Conservation (phyloP, 2,329 filamentous ascomycete species). For the Phoma sp. region DNA sequence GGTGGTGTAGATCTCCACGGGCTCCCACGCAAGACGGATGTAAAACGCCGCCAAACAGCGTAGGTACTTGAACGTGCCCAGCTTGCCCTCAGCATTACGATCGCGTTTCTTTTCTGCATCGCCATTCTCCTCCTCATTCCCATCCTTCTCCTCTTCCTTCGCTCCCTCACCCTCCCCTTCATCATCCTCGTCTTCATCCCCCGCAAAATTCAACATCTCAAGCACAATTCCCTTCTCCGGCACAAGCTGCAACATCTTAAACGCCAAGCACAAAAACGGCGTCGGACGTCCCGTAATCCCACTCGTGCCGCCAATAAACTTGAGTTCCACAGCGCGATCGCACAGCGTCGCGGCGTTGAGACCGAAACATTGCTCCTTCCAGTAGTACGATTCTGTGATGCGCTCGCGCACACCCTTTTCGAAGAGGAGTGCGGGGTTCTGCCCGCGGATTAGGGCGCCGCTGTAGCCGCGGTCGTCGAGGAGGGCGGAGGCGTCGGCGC, state of each 20-base stretch:
- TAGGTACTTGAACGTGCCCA: constrained; percentile 73
- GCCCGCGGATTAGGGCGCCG: constrained; percentile 80
- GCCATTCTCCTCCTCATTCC: constrained; percentile 45
- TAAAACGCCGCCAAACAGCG: constrained; percentile 92
- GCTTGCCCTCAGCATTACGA: constrained; percentile 38
- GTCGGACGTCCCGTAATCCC: constrained; percentile 85
- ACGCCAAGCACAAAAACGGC: constrained; percentile 90
- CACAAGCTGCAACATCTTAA: constrained; percentile 90
- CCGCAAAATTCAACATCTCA: constrained; percentile 74
- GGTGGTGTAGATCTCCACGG: constrained; percentile 78
- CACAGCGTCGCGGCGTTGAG: constrained; percentile 83
- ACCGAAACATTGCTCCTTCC: constrained; percentile 98
- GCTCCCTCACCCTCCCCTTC: constrained; percentile 17
- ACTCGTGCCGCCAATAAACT: constrained; percentile 86
- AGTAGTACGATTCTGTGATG: constrained; percentile 95
- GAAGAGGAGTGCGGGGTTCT: constrained; percentile 94
- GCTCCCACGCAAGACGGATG: constrained; percentile 83
- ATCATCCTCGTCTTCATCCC: constrained; percentile 31
- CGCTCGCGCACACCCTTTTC: constrained; percentile 95
- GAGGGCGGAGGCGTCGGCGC: constrained; percentile 77
- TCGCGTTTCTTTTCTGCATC: constrained; percentile 27
- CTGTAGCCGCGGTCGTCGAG: constrained; percentile 90
- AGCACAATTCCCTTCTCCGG: constrained; percentile 79
- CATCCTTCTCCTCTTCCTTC: constrained; percentile 13
- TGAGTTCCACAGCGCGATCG: constrained; percentile 86